Base-by-base conservation (phyloP, 164 flowering plant genomes). In the Chimonanthus praecox region DNA sequence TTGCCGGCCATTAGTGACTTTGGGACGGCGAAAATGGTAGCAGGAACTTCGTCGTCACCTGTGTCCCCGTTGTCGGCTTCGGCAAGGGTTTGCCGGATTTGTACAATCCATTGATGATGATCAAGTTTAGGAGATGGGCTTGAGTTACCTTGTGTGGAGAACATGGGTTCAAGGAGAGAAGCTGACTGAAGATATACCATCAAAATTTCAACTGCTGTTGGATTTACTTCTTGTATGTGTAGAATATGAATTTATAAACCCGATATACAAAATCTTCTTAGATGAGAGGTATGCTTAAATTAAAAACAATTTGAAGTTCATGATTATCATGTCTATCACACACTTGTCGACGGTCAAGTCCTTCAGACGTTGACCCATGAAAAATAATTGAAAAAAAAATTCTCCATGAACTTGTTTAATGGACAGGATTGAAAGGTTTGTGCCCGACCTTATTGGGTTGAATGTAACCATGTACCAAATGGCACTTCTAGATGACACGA, bases 21-120 rank as follows among this genome's bases (percentile, higher is more conserved):
- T 45, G 81, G 71, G 20, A 79, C 71, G 49, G 18, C 47, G 63
- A 79, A 75, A 62, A 79, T 72, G 61, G 67, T 50, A 45, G 70
- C 71, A 5, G 75, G 63, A 5, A 51, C 7, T 7, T 58, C 67
- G 3, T 69, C 73, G 18, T 6, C 67, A 6, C 47, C 47, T 33
- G 11, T 48, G 1, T 75, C 58, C 2, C 2, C 48, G 4, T 71
- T 67, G 54, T 54, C 47, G 18, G 7, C 75, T 64, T 33, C 69
- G 43, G 75, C 61, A 10, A 72, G 75, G 45, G 51, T 44, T 21
- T 72, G 13, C 8, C 48, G 69, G 48, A 72, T 72, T 50, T 54
- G 61, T 43, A 65, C 33, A 18, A 72, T 10, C 75, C 75, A 72
- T 20, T 18, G 74, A 4, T 72, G 58, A n/a, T 63, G 67, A n/a